Percentiles rank a stretch among this genome's conserved stretches.
phyloP scores from a whole-genome alignment of 2,329 filamentous ascomycete species.

The Fusarium xyrophilum region DNA sequence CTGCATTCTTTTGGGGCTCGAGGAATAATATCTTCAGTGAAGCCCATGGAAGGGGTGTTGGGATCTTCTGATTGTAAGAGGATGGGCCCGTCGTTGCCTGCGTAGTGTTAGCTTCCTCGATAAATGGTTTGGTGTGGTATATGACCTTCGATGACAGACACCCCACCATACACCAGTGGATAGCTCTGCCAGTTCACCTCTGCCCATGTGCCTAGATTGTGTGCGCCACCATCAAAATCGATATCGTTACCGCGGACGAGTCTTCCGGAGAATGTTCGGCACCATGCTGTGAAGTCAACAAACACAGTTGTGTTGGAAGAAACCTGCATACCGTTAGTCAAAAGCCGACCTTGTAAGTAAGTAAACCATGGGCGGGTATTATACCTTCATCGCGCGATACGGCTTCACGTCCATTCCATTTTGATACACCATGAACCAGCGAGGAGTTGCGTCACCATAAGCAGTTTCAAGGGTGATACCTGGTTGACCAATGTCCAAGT shows the following conservation, averaged over 20 bases:
- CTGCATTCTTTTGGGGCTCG: slow-evolving; percentile 19
- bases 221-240: slow-evolving; percentile 19
- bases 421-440: slow-evolving; percentile 35
- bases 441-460: slow-evolving; percentile 5
- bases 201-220: slow-evolving; percentile 34
- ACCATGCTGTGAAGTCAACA: slow-evolving; percentile 18
- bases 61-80: slow-evolving; percentile 22
- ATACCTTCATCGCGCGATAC: slow-evolving; percentile 30
- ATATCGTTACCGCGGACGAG: slow-evolving; percentile 23
- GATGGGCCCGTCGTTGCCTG: slow-evolving; percentile 30
- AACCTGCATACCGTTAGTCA: neutral
- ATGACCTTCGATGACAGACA: slow-evolving; percentile 34
- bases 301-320: slow-evolving; percentile 28
- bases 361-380: neutral
- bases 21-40: slow-evolving; percentile 13
- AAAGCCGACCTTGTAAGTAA: rapidly evolving
- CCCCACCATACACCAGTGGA: slow-evolving; percentile 20
- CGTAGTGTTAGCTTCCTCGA: neutral
- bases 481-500: slow-evolving; percentile 24
- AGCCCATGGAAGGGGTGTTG: slow-evolving; percentile 15
- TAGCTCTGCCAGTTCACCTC: slow-evolving; percentile 30
- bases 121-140: no score
- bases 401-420: slow-evolving; percentile 33
- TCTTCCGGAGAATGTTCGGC: slow-evolving; percentile 26
- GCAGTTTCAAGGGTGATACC: slow-evolving; percentile 11